Evolutionary conservation across 2,329 filamentous ascomycete genomes (phyloP).

Genomic region (Laburnicola sp.): DNA sequence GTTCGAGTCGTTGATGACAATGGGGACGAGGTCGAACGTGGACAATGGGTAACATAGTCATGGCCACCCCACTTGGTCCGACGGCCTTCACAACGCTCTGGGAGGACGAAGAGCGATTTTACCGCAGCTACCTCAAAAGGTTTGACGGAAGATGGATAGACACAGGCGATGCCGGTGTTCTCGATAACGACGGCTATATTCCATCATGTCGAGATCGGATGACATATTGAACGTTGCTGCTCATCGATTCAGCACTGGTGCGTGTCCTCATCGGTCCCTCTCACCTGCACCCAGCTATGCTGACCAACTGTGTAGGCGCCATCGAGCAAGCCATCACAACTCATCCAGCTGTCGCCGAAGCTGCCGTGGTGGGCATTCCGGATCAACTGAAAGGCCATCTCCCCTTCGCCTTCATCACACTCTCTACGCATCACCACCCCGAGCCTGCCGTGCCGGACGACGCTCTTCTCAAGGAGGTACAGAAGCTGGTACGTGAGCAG

Average conservation of each 20-base stretch:
- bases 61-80: constrained; percentile 79
- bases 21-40: constrained; percentile 69
- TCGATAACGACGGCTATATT: constrained; percentile 73
- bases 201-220: constrained; percentile 69
- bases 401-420: constrained; percentile 83
- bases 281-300: not conserved
- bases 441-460: constrained; percentile 55
- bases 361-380: constrained; percentile 82
- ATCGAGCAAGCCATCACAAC: constrained; percentile 90
- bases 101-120: constrained; percentile 84
- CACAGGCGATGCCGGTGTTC: constrained; percentile 86
- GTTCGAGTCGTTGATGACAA: constrained; percentile 81
- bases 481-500: constrained; percentile 71
- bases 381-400: constrained; percentile 87
- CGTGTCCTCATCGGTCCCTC: constrained; percentile 25
- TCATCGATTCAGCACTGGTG: constrained; percentile 85
- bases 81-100: constrained; percentile 86
- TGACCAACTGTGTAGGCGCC: constrained; percentile 60
- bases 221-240: constrained; percentile 97
- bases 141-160: constrained; percentile 85
- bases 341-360: constrained; percentile 78
- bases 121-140: constrained; percentile 78
- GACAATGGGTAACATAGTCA: constrained; percentile 91
- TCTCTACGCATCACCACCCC: constrained; percentile 57
- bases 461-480: constrained; percentile 65